Evolutionary conservation across 306 rosid genomes (phyloP), one percentile per base, ranked within the genome.

Genomic region (Morella rubra): DNA sequence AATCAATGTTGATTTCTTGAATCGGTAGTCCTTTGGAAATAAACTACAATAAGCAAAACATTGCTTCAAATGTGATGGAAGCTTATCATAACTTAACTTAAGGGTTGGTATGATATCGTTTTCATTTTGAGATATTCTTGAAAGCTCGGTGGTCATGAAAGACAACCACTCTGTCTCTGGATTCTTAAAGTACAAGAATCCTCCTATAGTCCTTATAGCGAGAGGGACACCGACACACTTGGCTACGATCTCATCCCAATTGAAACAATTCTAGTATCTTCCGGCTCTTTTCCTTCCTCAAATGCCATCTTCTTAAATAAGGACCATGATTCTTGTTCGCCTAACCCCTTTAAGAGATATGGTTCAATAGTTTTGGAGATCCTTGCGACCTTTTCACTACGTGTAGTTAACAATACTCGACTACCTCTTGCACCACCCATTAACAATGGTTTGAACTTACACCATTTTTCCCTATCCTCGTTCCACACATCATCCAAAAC

Each of bases 211-310:
- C 64, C 41, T 65, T 0, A 79, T 72, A 20, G 73, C 82, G 0
- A 79, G 69, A 37, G 82, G 73, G 51, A 79, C 58, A 5, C 73
- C 74, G 0, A 16, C 18, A 45, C 82, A 79, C 18, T 42, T 73
- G 1, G 20, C 44, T 45, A 62, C 24, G 1, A 60, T 60, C 14
- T 60, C 14, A 3, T 3, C 11, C 69, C 77, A 65, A 73, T 53
- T 10, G 6, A 42, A 2, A 42, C 54, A 44, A 64, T 40, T 0
- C 46, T 44, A 5, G 44, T 2, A 64, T 72, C 53, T 20, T 44
- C 50, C 0, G 20, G 73, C 22, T 64, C 73, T 64, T 51, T 12
- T 0, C 77, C 53, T 14, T 79, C 16, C 24, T 52, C 40, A 62
- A 79, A 79, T 14, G 82, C 82, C 2, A 27, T 27, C 32, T 27